Evolutionary conservation across 495 filamentous ascomycete genomes (phyloP), one percentile per base, ranked within the genome.

Genomic region (Talaromyces borbonicus): DNA sequence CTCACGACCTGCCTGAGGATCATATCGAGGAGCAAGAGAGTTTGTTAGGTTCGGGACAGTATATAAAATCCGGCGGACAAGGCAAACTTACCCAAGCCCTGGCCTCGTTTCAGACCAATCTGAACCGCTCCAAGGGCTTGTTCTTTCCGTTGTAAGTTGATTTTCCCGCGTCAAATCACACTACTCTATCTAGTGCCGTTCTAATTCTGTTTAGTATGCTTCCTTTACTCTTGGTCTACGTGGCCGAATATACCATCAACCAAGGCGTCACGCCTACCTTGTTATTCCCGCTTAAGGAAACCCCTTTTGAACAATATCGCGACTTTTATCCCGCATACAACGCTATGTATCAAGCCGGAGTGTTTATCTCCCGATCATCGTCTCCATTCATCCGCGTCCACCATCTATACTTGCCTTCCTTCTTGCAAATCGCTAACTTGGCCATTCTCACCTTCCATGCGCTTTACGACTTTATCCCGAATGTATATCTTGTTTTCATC

Each of bases 171-270:
- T 23, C 30, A n/a, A 18, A 25, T 3, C 45, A 42, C 11, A n/a
- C 25, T 24, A 19, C 25, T 43, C 15, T 46, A 33, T 44, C 27
- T 31, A 33, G n/a, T n/a, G n/a, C n/a, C 15, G 68, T 26, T 66
- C 67, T 40, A 41, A 57, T 35, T 50, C 43, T 53, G 23, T 49
- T 47, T 30, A 83, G 87, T 57, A 96, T 97, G 87, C 68, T 95
- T 2, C 92, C 92, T 0, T 72, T 98, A 8, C 67, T 96, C 31
- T 66, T 98, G 19, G 92, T 98, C 45, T 98, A 95, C 58, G 75
- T 95, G 30, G 86, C 88, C 43, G 92, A 98, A 69, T 97, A 96
- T 59, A 90, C 86, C 49, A 94, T 96, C 63, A 96, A 96, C 65
- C 87, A 92, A 65, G 88, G 87, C 30, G 85, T 98, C 29, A 72